Conservation (phyloP, 75 land plant species). For the Adiantum capillusveneris region DNA sequence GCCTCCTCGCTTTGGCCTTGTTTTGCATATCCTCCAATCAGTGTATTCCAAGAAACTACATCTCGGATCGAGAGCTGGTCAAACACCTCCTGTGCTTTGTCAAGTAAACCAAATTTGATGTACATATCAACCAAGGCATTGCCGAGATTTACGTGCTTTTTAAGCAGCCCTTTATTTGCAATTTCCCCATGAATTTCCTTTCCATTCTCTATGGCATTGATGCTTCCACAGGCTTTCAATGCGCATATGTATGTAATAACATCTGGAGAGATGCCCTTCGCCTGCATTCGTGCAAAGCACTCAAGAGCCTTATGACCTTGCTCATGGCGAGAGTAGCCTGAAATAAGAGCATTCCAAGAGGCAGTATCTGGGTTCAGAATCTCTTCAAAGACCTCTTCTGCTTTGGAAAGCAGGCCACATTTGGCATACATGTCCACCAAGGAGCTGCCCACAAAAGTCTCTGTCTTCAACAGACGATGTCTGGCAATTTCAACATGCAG, state of each 20-base stretch:
- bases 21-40: slow-evolving; percentile 51
- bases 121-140: slow-evolving; percentile 47
- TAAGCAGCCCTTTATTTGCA: slow-evolving; percentile 25
- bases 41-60: slow-evolving; percentile 61
- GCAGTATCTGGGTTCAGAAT: slow-evolving; percentile 22
- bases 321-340: slow-evolving; percentile 25
- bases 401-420: slow-evolving; percentile 22
- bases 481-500: neutral
- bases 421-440: slow-evolving; percentile 53
- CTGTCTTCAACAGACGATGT: slow-evolving; percentile 9
- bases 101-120: slow-evolving; percentile 26
- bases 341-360: slow-evolving; percentile 41
- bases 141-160: slow-evolving; percentile 26
- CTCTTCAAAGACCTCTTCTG: slow-evolving; percentile 10
- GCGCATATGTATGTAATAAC: slow-evolving; percentile 42
- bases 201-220: slow-evolving; percentile 12
- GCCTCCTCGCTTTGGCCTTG: slow-evolving; percentile 29
- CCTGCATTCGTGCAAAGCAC: too few relatives aligned
- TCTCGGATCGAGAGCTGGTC: slow-evolving; percentile 37
- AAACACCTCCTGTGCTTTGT: slow-evolving; percentile 36
- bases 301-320: too few relatives aligned
- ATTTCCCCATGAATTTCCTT: slow-evolving; percentile 34
- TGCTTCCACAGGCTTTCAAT: slow-evolving; percentile 39
- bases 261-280: too few relatives aligned
- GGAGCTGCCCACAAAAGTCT: slow-evolving; percentile 29